Evolutionary conservation across 345 rosid species (phyloP).

Genomic region (Streptanthus diversifolius): DNA sequence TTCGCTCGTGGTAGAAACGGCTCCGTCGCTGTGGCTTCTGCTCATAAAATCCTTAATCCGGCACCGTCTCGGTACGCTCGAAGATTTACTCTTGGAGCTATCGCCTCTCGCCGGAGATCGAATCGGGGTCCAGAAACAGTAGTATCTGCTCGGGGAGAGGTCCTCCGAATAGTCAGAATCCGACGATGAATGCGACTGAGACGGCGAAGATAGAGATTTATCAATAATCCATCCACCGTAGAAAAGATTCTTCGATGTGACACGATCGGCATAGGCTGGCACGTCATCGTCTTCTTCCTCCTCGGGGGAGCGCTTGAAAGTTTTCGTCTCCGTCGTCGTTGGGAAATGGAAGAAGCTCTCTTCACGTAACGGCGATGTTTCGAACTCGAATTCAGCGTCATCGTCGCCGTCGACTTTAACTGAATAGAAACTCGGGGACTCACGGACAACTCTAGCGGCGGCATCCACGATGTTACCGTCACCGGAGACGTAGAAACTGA

Average conservation of each 20-base stretch:
- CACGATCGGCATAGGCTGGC: background rate
- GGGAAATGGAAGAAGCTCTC: constrained; percentile 28
- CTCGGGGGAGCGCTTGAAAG: background rate
- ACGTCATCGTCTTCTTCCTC: constrained; percentile 16
- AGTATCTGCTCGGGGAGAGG: background rate
- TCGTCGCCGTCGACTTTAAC: background rate
- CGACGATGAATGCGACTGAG: constrained; percentile 24
- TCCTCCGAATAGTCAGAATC: background rate
- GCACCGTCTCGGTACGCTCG: constrained; percentile 1
- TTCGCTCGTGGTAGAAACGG: background rate
- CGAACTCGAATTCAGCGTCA: constrained; percentile 20
- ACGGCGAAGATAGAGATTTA: constrained; percentile 6
- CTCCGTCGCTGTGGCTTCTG: constrained; percentile 33
- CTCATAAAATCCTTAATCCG: constrained; percentile 15
- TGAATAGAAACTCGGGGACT: constrained; percentile 15
- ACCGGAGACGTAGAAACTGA: constrained; percentile 28
- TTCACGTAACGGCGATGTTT: constrained; percentile 27
- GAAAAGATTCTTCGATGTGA: constrained; percentile 14
- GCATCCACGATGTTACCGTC: constrained; percentile 8
- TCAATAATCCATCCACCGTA: constrained; percentile 10
- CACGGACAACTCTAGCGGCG: constrained; percentile 30
- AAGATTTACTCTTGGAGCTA: constrained; percentile 14
- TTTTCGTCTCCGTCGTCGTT: background rate
- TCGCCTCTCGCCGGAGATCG: constrained; percentile 21
- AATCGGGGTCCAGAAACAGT: constrained; percentile 29